Base-by-base conservation (phyloP, 129 eudicot genomes). In the Pseudognaphalium luteoalbum region DNA sequence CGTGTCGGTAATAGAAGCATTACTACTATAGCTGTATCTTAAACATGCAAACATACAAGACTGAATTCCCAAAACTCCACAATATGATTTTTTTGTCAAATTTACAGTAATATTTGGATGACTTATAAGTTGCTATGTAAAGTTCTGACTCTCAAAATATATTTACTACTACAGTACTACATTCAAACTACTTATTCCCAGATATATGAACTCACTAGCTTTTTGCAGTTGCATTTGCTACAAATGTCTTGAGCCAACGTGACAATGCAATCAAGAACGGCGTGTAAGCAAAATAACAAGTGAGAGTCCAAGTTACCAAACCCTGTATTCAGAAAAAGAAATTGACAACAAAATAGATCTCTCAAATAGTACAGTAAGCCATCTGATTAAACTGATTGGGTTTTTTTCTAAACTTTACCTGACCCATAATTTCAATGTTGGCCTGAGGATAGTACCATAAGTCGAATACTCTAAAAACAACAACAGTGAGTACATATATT, bases 391-490 rank as follows among this genome's bases (percentile, higher is more conserved):
- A n/a, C 8, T 17, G 16, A 15, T 65, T 33, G 30, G 11, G 66
- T 22, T 61, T 61, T 6, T 34, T 64, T 15, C 7, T 6, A 3
- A 25, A 51, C 11, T 15, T 2, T 89, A 91, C 97, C 94, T 91
- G 85, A 19, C 92, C 97, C 56, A 92, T 72, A 22, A 92, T 75
- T 52, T 88, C 81, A 16, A 89, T 17, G 64, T 92, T 92, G 61
- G 97, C 86, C 66, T 82, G 90, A 50, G 96, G 97, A 87, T 92
- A 92, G 74, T 89, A 92, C 97, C 97, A 92, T 30, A 92, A 81
- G 56, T 91, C 76, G 71, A 88, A 86, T 42, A 73, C 75, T 63
- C 93, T 86, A 82, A 16, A 76, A 57, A 28, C 52, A 25, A 35
- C 35, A 35, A 65, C 14, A 2, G 35, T 56, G 25, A 35, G 29